Evolutionary conservation across 768 basidiomycete species (phyloP).

Genomic region (Termitomyces sp.): DNA sequence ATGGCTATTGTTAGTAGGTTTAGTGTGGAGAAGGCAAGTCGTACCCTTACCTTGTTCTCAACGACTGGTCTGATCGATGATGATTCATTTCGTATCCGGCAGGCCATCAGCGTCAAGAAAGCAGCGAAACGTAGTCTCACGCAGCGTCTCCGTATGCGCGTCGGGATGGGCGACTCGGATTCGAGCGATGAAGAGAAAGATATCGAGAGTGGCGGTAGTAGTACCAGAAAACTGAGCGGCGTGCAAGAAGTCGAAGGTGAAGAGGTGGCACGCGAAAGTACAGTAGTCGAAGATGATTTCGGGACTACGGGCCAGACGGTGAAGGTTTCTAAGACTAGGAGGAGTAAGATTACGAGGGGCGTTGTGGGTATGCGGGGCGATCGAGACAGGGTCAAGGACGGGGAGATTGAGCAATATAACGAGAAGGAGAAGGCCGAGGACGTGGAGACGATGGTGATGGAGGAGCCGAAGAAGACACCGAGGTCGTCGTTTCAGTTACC

Average conservation of each 20-base stretch:
- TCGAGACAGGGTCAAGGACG: background rate
- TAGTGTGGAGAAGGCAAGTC: constrained; percentile 50
- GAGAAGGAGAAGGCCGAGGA: constrained; percentile 11
- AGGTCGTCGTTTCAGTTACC: constrained; percentile 34
- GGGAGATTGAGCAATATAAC: background rate
- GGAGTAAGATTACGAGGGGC: background rate
- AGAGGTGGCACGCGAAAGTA: constrained; percentile 21
- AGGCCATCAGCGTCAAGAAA: constrained; percentile 77
- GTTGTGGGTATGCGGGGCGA: background rate
- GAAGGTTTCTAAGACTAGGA: background rate
- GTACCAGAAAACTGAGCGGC: constrained; percentile 22
- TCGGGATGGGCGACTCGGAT: constrained; percentile 59
- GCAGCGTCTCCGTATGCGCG: constrained; percentile 67
- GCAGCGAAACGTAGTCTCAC: constrained; percentile 77
- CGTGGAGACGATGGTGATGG: constrained; percentile 5
- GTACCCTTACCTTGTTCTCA: background rate
- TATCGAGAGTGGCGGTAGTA: constrained; percentile 15
- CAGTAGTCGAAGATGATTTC: constrained; percentile 15
- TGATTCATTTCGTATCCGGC: background rate
- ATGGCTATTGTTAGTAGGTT: constrained; percentile 87
- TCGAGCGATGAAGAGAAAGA: constrained; percentile 27
- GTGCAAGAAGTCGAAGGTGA: constrained; percentile 18
- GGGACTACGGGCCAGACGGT: background rate
- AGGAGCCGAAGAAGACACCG: constrained; percentile 21
- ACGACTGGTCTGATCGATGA: background rate